Evolutionary conservation across 192 early-diverging fungal species (phyloP).

Genomic region (Backusella circina): DNA sequence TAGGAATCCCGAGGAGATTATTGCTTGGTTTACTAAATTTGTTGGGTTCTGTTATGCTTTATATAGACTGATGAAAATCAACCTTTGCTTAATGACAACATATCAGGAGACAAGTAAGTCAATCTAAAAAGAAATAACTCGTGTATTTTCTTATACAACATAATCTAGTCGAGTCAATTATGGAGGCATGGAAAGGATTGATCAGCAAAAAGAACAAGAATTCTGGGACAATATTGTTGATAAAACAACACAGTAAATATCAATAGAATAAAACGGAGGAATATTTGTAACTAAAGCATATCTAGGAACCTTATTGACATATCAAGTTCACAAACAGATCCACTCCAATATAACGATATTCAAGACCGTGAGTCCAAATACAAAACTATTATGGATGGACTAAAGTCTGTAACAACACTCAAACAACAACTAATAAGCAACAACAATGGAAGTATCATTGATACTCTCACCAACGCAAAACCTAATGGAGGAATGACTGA

Average conservation of each 20-base stretch:
- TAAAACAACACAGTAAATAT: conserved; percentile 21
- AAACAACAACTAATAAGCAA: background rate
- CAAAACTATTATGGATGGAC: background rate
- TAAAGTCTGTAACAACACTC: background rate
- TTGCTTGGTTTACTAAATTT: background rate
- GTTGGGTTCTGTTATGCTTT: background rate
- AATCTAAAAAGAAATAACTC: background rate
- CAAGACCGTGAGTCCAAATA: conserved; percentile 21
- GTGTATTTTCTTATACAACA: background rate
- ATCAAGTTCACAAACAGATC: conserved; percentile 20
- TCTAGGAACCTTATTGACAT: conserved; percentile 28
- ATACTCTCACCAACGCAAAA: background rate
- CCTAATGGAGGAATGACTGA: conserved; percentile 19
- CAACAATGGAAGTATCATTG: background rate
- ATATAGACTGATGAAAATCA: background rate
- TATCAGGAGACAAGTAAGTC: conserved; percentile 11
- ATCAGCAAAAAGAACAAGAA: conserved; percentile 25
- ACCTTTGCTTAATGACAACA: conserved; percentile 6
- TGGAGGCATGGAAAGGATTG: background rate
- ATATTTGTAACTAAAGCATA: background rate
- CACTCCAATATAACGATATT: conserved; percentile 19
- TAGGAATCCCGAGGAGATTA: background rate
- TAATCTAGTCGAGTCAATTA: conserved; percentile 9
- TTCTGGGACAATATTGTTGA: conserved; percentile 25
- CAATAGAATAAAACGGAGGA: background rate